Conservation (phyloP, 805 yeast genomes). For the Schwanniomyces pseudopolymorphus region DNA sequence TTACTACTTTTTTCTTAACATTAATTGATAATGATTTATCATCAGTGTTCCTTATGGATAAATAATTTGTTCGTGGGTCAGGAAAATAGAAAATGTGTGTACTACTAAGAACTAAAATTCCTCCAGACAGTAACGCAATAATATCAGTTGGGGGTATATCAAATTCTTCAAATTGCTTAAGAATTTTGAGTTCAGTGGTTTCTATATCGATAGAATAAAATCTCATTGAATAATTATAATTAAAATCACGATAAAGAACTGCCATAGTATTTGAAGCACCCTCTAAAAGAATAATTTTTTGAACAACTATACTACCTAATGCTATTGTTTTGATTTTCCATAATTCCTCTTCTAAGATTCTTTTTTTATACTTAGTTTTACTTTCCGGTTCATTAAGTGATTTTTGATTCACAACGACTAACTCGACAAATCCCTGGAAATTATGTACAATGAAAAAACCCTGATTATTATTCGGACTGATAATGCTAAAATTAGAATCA, state of each 20-base stretch:
- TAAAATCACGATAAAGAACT: slow-evolving; percentile 32
- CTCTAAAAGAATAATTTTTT: slow-evolving; percentile 12
- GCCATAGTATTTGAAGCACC: slow-evolving; percentile 15
- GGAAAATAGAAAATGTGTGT: slow-evolving; percentile 30
- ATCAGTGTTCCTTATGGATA: slow-evolving; percentile 7
- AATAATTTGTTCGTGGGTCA: slow-evolving; percentile 9
- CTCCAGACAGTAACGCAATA: slow-evolving; percentile 20
- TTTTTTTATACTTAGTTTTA: slow-evolving; percentile 4
- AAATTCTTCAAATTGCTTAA: slow-evolving; percentile 27
- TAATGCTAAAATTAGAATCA: slow-evolving; percentile 16
- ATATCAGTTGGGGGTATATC: slow-evolving; percentile 28
- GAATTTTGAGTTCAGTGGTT: slow-evolving; percentile 7
- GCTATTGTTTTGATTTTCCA: slow-evolving; percentile 10
- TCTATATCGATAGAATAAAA: slow-evolving; percentile 19
- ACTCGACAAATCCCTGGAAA: slow-evolving; percentile 17
- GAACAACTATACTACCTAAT: slow-evolving; percentile 19
- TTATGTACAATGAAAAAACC: slow-evolving; percentile 19
- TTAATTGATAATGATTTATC: slow-evolving; percentile 11
- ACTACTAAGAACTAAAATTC: slow-evolving; percentile 27
- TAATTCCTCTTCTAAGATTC: neutral
- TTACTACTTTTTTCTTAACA: slow-evolving; percentile 13
- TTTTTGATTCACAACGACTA: slow-evolving; percentile 10
- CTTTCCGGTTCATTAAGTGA: neutral
- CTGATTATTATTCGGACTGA: slow-evolving; percentile 8
- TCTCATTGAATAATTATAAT: slow-evolving; percentile 30